Base-by-base conservation (phyloP, 2,329 filamentous ascomycete genomes). In the Neurospora crassa region DNA sequence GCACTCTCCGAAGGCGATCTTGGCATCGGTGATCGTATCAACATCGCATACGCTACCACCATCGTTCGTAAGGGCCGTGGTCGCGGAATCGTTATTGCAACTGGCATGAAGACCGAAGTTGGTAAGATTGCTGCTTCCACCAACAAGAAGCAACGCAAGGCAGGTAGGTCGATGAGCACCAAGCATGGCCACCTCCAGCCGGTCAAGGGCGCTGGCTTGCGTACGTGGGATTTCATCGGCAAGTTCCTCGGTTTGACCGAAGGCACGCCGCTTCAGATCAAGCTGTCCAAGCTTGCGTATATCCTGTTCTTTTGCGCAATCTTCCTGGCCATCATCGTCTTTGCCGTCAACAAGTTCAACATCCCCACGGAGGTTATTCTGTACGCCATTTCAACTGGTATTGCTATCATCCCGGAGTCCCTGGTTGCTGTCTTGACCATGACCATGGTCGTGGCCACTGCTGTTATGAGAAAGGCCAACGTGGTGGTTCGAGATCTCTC, bases 241-340 rank as follows among this genome's bases (percentile, higher is more conserved):
- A 79, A 79, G 72, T 80, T 92, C 72, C 84, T 92, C 63, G 90
- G 88, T 70, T 80, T 90, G 68, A 78, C 78, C 2, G 86, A 92
- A 70, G 93, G 93, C 68, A 97, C 94, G 1, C 94, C 94, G 0
- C 84, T 97, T 67, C 93, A 96, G 82, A 90, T 91, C 75, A 95
- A 92, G 78, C 85, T 97, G 69, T 93, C 91, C 82, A 93, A 94
- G 80, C 90, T 97, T 77, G 93, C 94, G 40, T 89, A 96, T 63
- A 79, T 93, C 3, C 87, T 97, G 2, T 96, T 97, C 77, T 89
- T 85, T 67, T 87, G 93, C 69, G 94, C 88, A 63, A 82, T 90
- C 70, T 76, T 89, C 2, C 83, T 90, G 42, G 87, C 86, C 68
- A 78, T 90, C 72, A 86, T 90, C 69, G 89, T 90, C 75, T 90